These are phyloP conservation scores for Phytophthora ramorum DNA, from an alignment of 352 stramenopile genomes.

Conservation along the genomic window DNA sequence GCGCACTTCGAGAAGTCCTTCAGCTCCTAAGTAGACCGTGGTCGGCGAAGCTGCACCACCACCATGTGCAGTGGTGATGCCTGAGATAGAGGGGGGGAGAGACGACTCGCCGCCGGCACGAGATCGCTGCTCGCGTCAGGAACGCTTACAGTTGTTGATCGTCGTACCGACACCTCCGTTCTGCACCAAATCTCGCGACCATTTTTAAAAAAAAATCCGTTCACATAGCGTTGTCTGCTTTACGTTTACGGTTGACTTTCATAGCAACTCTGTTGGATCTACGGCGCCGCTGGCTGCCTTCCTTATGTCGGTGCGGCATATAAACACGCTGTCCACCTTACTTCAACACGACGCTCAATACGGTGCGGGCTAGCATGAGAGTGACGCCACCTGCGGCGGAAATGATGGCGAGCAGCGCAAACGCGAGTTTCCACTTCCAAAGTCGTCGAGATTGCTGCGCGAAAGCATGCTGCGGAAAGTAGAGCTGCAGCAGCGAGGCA, in stretches of 20 bases:
- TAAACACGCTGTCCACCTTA: constrained; percentile 9
- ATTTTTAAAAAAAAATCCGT: constrained; percentile 28
- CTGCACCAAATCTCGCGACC: constrained; percentile 16
- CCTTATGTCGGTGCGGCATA: constrained; percentile 12
- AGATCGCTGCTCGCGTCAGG: not conserved
- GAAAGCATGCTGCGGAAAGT: constrained; percentile 73
- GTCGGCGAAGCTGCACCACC: constrained; percentile 1
- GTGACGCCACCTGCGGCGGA: constrained; percentile 28
- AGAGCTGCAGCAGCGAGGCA: constrained; percentile 66
- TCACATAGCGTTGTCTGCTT: constrained; percentile 1
- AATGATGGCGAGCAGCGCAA: constrained; percentile 52
- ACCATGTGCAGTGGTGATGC: constrained; percentile 14
- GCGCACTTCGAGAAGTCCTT: constrained; percentile 93
- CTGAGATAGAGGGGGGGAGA: constrained; percentile 15
- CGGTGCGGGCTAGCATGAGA: constrained; percentile 18
- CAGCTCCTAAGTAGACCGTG: constrained; percentile 27
- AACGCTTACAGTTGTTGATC: constrained; percentile 8
- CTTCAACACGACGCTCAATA: constrained; percentile 26
- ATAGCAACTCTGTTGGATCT: not conserved
- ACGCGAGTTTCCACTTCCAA: constrained; percentile 74
- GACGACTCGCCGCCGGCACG: constrained; percentile 3
- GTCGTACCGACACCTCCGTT: constrained; percentile 14
- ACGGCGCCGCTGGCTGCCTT: not conserved
- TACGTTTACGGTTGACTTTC: constrained; percentile 1
- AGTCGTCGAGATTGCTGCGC: constrained; percentile 58